Evolutionary conservation across 352 stramenopile species (phyloP).

Genomic region (Phytophthora cryptogea): DNA sequence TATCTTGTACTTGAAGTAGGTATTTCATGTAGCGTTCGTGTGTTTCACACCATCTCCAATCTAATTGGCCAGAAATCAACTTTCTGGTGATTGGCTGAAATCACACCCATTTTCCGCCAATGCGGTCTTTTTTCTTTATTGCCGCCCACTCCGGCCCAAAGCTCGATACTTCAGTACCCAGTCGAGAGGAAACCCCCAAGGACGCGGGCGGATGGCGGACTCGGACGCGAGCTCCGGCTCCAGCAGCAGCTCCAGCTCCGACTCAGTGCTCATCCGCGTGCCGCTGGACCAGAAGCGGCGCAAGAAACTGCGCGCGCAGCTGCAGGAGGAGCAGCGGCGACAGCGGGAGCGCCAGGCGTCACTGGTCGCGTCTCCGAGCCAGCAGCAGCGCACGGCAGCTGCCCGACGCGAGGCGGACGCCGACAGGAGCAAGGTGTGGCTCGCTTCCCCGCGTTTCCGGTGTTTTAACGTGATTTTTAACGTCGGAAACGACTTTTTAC

Average conservation of each 20-base stretch:
- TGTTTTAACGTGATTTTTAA: conserved; percentile 11
- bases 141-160: background rate
- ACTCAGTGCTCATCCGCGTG: conserved; percentile 79
- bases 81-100: background rate
- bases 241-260: conserved; percentile 67
- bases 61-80: background rate
- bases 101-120: background rate
- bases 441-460: background rate
- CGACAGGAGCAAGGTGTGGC: conserved; percentile 27
- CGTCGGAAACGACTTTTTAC: conserved; percentile 6
- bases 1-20: too few species aligned
- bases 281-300: conserved; percentile 63
- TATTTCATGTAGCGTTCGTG: too few species aligned
- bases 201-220: conserved; percentile 23
- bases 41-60: too few species aligned
- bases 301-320: conserved; percentile 61
- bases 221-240: conserved; percentile 54
- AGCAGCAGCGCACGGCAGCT: background rate
- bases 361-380: background rate
- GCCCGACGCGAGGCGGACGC: conserved; percentile 14
- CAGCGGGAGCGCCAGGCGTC: conserved; percentile 10
- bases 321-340: conserved; percentile 44
- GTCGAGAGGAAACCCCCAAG: conserved; percentile 5
- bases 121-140: background rate
- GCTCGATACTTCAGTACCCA: background rate